A percentile compares a stretch with the other conserved stretches of the same genome.
These are phyloP conservation scores for Agaricus bisporus DNA, from an alignment of 768 basidiomycete species.

Conservation along the genomic window DNA sequence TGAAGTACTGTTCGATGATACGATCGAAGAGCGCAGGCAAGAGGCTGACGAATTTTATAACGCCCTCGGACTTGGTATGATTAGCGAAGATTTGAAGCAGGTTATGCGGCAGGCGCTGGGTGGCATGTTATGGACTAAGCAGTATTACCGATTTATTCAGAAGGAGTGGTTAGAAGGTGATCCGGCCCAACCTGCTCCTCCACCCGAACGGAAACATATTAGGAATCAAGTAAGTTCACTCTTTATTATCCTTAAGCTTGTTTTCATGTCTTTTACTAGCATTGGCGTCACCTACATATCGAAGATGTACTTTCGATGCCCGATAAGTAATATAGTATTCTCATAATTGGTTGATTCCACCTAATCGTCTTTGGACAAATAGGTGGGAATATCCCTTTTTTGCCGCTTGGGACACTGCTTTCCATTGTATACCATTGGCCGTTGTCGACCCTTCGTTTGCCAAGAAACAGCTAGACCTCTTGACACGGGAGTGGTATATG, in stretches of 20 bases:
- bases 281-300: constrained; percentile 95
- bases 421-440: constrained; percentile 97
- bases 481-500: constrained; percentile 99
- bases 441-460: constrained; percentile 94
- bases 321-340: constrained; percentile 67
- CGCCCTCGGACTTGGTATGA: constrained; percentile 70
- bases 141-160: constrained; percentile 94
- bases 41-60: constrained; percentile 97
- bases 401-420: constrained; percentile 98
- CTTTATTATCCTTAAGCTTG: not conserved
- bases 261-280: constrained; percentile 35
- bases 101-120: constrained; percentile 94
- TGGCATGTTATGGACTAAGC: constrained; percentile 99
- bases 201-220: constrained; percentile 78
- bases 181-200: constrained; percentile 90
- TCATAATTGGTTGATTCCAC: not conserved
- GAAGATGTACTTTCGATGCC: constrained; percentile 98
- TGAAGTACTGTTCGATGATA: constrained; percentile 84
- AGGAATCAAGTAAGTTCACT: constrained; percentile 42
- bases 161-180: constrained; percentile 97
- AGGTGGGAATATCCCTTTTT: constrained; percentile 99
- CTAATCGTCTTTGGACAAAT: constrained; percentile 7
- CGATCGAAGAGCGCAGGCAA: constrained; percentile 81
- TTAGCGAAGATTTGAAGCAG: constrained; percentile 90
- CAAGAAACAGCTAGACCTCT: constrained; percentile 93